Percentiles rank a stretch among this genome's conserved stretches.
phyloP scores from a whole-genome alignment of 2,329 filamentous ascomycete genomes.

The Venturia oleaginea region DNA sequence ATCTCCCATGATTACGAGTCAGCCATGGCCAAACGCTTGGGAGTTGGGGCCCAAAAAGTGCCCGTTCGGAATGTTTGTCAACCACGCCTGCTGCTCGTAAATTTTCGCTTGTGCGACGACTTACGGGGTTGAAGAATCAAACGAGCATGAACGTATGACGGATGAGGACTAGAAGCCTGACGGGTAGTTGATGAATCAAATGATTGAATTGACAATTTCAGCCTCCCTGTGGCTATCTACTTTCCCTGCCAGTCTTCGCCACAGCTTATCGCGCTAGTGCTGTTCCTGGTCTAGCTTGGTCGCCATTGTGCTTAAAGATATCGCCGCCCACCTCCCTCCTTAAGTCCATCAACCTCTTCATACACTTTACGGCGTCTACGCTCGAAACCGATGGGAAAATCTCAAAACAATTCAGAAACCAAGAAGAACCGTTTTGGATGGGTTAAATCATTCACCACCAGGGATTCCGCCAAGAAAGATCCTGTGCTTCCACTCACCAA shows the following conservation, averaged over 20 bases:
- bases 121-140: too few relatives aligned
- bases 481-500: not conserved
- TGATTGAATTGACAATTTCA: not conserved
- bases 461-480: not conserved
- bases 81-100: not conserved
- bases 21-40: not conserved
- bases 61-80: not conserved
- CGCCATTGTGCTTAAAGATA: not conserved
- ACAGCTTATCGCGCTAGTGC: not conserved
- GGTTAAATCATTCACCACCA: constrained; percentile 1
- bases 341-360: not conserved
- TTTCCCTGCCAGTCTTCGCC: not conserved
- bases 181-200: too few relatives aligned
- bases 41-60: not conserved
- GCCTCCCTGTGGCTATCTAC: not conserved
- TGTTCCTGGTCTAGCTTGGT: not conserved
- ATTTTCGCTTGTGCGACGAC: not conserved
- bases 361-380: constrained; percentile 1
- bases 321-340: not conserved
- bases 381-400: constrained; percentile 6
- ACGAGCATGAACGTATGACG: too few relatives aligned
- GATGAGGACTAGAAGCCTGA: too few relatives aligned
- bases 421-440: constrained; percentile 6
- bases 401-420: not conserved
- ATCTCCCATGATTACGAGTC: not conserved